Evolutionary conservation across 1,284 basidiomycete genomes (phyloP), one percentile per base, ranked within the genome.

Genomic region (Heterobasidion occidentale): DNA sequence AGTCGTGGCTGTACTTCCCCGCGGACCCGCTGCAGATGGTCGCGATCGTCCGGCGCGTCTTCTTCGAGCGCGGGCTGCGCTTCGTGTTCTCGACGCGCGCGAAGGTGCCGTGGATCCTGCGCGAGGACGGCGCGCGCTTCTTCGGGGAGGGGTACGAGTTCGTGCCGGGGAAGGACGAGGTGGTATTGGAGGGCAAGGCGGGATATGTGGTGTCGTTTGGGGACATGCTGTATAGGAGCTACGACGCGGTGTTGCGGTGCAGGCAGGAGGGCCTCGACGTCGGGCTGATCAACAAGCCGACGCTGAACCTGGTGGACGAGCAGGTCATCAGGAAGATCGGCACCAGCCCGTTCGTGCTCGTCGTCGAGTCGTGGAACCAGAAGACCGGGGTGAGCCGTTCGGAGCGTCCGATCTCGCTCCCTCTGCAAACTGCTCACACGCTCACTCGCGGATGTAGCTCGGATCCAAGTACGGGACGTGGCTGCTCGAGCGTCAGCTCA

Each of bases 31-130:
- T 79, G 38, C 90, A 93, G 69, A 93, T 93, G 90, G 71, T 79
- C 50, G 87, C 88, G 33, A 72, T 92, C 65, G 75, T 93, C 61
- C 72, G 86, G 60, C 77, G 78, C 42, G 87, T 92, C 42, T 91
- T 93, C 75, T 92, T 90, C 70, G 80, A 92, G 58, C 79, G 79
- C 48, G 90, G 91, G 20, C 53, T 92, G 17, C 85, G 90, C 56
- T 92, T 92, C 70, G 75, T 93, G 64, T 92, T 92, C 74, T 92
- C 89, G 8, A 92, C 90, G 7, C 87, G 91, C 56, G 81, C 90
- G 36, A 93, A 92, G 71, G 87, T 92, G 9, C 90, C 91, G 19
- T 92, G 83, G 73, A 86, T 93, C 67, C 79, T 92, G 60, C 90
- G 87, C 67, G 84, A 84, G 65, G 83, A 90, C 64, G 84, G 86